Percentiles rank a stretch among this genome's conserved stretches.
These are phyloP conservation scores for Rhizoctonia solani DNA, from an alignment of 1,284 basidiomycete genomes.

Conservation along the genomic window DNA sequence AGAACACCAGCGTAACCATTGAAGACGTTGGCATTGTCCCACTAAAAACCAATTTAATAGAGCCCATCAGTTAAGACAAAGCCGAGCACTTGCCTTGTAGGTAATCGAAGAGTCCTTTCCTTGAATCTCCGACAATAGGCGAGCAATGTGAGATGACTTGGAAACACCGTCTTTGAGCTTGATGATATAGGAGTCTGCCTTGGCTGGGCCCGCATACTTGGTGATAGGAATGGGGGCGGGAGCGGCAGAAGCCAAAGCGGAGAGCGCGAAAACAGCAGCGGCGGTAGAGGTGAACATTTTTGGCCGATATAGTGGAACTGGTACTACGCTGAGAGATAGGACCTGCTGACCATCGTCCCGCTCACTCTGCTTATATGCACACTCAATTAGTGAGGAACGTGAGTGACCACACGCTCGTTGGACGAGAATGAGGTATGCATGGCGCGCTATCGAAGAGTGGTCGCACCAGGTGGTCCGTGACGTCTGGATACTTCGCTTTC, in stretches of 20 bases:
- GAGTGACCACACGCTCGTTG: background rate
- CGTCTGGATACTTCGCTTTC: no score
- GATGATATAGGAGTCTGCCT: conserved; percentile 35
- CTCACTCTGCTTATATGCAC: background rate
- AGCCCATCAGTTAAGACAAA: background rate
- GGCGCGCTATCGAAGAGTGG: no score
- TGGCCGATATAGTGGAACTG: background rate
- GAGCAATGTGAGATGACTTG: conserved; percentile 31
- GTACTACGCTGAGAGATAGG: background rate
- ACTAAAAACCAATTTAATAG: background rate
- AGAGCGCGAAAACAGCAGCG: conserved; percentile 27
- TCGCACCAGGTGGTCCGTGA: no score
- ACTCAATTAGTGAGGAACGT: no score
- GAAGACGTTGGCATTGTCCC: conserved; percentile 35
- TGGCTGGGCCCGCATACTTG: conserved; percentile 17
- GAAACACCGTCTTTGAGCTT: conserved; percentile 33
- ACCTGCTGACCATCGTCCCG: background rate
- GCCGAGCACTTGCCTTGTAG: conserved; percentile 20
- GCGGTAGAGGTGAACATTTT: conserved; percentile 8
- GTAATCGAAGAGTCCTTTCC: conserved; percentile 18
- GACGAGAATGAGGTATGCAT: background rate
- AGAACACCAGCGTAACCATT: conserved; percentile 38
- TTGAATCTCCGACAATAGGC: conserved; percentile 13
- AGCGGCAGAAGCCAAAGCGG: conserved; percentile 18
- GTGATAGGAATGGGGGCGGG: conserved; percentile 30